Base-by-base conservation (phyloP, 2,329 filamentous ascomycete species). In the Fusarium liriodendri region DNA sequence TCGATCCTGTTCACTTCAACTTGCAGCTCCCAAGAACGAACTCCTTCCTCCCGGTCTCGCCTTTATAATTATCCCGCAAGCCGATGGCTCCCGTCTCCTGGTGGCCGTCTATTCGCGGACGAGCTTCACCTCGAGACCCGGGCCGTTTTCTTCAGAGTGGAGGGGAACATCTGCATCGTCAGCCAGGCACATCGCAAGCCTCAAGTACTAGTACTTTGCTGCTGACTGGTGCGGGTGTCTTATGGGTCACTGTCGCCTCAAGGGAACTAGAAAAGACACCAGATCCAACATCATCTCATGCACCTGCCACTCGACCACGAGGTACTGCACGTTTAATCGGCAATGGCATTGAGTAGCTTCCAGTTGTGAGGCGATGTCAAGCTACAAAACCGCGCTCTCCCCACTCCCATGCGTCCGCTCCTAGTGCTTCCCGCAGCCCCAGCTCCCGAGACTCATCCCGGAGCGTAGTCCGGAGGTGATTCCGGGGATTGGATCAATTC, bases 401-500 rank as follows among this genome's bases (percentile, higher is more conserved):
- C 74, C 74, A 74, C 74, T 70, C 57, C 47, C 42, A 54, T 71
- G 52, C 68, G 47, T 68, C 55, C 52, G 64, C 50, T 60, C 57
- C 52, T 70, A 65, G 55, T 42, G 54, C 40, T 67, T 68, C 52
- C 62, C 60, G 50, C 57, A 71, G 38, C 52, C 54, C 52, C 55
- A 61, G 27, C 52, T 66, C 59, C 55, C 47, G 60, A 63, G 52
- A 62, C 47, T 72, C 62, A 55, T 62, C 64, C 72, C 68, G 75
- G 73, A 65, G 72, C 47, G 38, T 59, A 64, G 64, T 45, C 76
- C 70, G 72, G 76, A 69, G 70, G 61, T 70, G 72, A 69, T 67
- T 52, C 69, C 76, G 76, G 75, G 47, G 62, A 59, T 52, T 59
- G 66, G 40, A 57, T 73, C 63, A 62, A 67, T 75, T 62, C 57